Percentiles rank a stretch among this genome's conserved stretches.
Conservation (phyloP, 2,329 filamentous ascomycete genomes). For the Trichophyton mentagrophytes region DNA sequence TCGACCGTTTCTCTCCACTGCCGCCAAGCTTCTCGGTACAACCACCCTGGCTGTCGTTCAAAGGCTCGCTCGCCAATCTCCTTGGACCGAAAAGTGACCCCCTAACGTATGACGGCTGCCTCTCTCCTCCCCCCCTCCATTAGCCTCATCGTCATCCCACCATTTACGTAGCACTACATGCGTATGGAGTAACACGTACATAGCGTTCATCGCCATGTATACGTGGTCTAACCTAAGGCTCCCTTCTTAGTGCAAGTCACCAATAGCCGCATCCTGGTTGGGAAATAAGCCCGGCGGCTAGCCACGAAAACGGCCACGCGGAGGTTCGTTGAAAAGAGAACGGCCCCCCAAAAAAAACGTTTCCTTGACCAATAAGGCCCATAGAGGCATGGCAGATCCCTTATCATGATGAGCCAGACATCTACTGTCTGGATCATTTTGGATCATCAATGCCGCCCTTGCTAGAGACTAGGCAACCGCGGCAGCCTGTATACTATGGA, state of each 20-base stretch:
- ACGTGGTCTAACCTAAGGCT: background rate
- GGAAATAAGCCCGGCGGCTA: background rate
- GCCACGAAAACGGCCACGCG: background rate
- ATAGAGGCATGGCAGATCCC: background rate
- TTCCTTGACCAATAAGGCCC: background rate
- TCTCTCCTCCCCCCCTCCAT: background rate
- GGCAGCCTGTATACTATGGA: background rate
- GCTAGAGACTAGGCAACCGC: background rate
- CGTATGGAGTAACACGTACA: background rate
- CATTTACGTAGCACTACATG: background rate
- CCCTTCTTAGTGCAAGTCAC: background rate
- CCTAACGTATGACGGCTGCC: background rate
- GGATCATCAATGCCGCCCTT: background rate
- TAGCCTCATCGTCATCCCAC: background rate
- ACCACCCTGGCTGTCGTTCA: background rate
- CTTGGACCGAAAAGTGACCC: background rate
- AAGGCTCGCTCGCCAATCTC: background rate
- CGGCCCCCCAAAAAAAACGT: background rate
- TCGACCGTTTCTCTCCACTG: background rate
- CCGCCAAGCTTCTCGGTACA: slow-evolving; percentile 5
- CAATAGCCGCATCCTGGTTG: background rate
- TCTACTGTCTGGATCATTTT: background rate
- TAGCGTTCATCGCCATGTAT: background rate
- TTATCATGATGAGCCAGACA: background rate
- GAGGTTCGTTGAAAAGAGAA: background rate